Evolutionary conservation across 192 early-diverging fungal species (phyloP).

Genomic region (Coemansia sp.): DNA sequence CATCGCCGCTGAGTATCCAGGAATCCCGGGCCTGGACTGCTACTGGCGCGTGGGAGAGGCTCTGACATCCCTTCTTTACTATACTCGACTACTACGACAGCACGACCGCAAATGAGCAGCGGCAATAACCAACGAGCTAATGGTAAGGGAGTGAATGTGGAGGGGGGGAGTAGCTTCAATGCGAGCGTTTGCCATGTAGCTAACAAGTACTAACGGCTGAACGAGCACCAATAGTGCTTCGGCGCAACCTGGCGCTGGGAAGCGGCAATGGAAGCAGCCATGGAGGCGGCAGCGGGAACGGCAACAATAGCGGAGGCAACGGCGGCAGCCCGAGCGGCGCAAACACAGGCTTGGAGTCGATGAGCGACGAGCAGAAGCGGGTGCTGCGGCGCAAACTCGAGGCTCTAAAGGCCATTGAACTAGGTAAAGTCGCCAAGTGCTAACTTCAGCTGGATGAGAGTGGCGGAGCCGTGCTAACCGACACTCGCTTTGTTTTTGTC

Average conservation of each 20-base stretch:
- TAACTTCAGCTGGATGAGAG: neutral
- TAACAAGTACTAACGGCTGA: neutral
- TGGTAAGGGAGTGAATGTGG: constrained; percentile 12
- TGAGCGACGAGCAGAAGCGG: constrained; percentile 50
- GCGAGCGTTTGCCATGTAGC: neutral
- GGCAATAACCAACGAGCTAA: constrained; percentile 32
- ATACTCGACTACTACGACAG: neutral
- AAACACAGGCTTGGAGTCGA: constrained; percentile 18
- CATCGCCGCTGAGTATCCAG: too few relatives aligned
- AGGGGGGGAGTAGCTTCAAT: neutral
- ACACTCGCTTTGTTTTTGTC: too few relatives aligned
- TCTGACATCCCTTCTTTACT: neutral
- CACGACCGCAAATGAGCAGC: constrained; percentile 15
- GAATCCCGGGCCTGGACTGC: too few relatives aligned
- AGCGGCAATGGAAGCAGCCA: neutral
- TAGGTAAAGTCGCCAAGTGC: constrained; percentile 25
- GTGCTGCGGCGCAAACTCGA: constrained; percentile 48
- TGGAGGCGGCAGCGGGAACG: constrained; percentile 13
- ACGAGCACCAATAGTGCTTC: neutral
- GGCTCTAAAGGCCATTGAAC: constrained; percentile 32
- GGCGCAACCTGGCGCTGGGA: constrained; percentile 6
- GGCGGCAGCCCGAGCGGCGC: constrained; percentile 5
- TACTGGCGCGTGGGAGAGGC: too few relatives aligned
- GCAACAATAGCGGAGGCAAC: neutral
- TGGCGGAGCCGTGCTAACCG: neutral